Conservation (phyloP, 1,284 basidiomycete species). For the Ceratobasidium sp. region DNA sequence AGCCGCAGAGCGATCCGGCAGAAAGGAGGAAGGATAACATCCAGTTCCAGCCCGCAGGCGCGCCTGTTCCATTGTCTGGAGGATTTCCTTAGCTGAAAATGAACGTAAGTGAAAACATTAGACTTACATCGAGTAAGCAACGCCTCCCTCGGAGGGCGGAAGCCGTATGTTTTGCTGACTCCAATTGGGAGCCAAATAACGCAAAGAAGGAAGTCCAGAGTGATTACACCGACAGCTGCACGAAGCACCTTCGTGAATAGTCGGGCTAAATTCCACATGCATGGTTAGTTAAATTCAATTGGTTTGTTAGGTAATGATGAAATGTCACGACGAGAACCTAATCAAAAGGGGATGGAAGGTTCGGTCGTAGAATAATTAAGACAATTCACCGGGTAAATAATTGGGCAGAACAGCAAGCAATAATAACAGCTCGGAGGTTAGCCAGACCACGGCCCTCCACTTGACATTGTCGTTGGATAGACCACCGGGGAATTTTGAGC, state of each 20-base stretch:
- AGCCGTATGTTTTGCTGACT: conserved; percentile 55
- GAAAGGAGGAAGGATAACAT: conserved; percentile 53
- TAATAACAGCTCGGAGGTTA: conserved; percentile 52
- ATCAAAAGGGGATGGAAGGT: background rate
- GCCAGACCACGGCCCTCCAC: conserved; percentile 57
- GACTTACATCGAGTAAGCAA: conserved; percentile 52
- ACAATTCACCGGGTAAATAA: conserved; percentile 51
- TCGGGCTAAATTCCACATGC: conserved; percentile 43
- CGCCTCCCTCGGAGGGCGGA: conserved; percentile 53
- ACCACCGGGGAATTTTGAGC: conserved; percentile 55
- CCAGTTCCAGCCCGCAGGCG: conserved; percentile 55
- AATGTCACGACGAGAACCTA: background rate
- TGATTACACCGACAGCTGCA: conserved; percentile 55
- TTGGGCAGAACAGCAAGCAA: conserved; percentile 54
- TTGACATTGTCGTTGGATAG: conserved; percentile 54
- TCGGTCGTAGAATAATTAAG: background rate
- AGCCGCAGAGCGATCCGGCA: conserved; percentile 55
- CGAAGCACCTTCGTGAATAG: conserved; percentile 55
- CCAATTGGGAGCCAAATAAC: conserved; percentile 58
- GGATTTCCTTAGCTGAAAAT: background rate
- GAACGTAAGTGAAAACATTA: background rate
- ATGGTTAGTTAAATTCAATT: background rate
- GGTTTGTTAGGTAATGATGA: background rate
- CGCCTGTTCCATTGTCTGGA: conserved; percentile 56
- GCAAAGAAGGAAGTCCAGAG: conserved; percentile 55